A percentile compares a stretch with the other conserved stretches of the same genome.
phyloP scores from a whole-genome alignment of 192 early-diverging fungal species.

The Entomortierella parvispora region DNA sequence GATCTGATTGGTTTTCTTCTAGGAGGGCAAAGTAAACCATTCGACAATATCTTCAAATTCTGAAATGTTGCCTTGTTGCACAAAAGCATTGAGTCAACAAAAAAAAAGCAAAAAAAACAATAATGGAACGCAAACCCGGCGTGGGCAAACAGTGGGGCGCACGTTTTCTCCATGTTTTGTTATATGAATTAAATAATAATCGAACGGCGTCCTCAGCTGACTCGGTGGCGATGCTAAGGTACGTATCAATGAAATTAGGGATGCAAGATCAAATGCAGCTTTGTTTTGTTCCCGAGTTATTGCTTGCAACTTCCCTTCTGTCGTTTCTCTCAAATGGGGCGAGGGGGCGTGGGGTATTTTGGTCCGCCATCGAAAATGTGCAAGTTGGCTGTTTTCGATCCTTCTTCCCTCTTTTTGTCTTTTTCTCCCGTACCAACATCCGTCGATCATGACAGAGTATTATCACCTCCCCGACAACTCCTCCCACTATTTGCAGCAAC shows the following conservation, averaged over 20 bases:
- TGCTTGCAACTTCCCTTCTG: neutral
- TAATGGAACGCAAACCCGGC: neutral
- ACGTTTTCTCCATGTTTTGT: constrained; percentile 4
- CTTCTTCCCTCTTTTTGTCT: too few species aligned
- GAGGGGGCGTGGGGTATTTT: constrained; percentile 8
- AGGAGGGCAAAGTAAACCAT: too few species aligned
- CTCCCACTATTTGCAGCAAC: constrained; percentile 1
- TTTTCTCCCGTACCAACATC: constrained; percentile 11
- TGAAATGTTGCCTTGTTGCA: too few species aligned
- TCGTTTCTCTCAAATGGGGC: neutral
- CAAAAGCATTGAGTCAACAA: too few species aligned
- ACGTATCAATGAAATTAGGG: constrained; percentile 2
- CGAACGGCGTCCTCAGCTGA: neutral
- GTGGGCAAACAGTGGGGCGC: neutral
- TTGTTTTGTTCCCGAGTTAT: neutral
- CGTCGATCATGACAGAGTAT: constrained; percentile 4
- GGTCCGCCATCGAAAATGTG: constrained; percentile 7
- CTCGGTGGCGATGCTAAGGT: constrained; percentile 2
- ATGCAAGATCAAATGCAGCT: constrained; percentile 5
- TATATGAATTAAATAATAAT: constrained; percentile 3
- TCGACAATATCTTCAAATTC: too few species aligned
- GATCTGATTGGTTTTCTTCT: too few species aligned
- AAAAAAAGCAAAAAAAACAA: neutral
- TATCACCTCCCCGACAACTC: constrained; percentile 1
- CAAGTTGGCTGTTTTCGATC: constrained; percentile 18